phyloP scores from a whole-genome alignment of 2,329 filamentous ascomycete genomes.

The Cladosporium sp. region DNA sequence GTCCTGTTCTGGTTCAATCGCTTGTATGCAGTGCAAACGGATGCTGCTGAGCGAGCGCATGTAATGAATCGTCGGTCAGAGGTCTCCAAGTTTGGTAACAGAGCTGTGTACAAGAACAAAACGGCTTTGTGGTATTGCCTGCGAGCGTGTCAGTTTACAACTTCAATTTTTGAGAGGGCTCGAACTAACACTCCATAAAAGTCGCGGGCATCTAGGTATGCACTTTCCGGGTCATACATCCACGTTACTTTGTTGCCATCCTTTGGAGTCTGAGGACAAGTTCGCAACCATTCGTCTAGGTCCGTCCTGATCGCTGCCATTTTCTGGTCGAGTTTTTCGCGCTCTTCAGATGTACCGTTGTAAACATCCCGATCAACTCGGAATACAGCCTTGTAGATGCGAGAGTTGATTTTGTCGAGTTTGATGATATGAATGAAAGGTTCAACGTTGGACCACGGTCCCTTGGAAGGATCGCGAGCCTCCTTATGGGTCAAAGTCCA shows the following conservation, averaged over 20 bases:
- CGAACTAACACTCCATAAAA: constrained; percentile 7
- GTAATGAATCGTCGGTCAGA: constrained; percentile 5
- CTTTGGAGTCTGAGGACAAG: constrained; percentile 5
- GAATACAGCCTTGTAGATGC: constrained; percentile 9
- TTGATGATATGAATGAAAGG: constrained; percentile 11
- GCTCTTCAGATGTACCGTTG: background rate
- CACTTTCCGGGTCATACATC: constrained; percentile 10
- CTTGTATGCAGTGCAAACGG: constrained; percentile 23
- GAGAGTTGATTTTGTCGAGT: constrained; percentile 5
- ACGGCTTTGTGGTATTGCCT: constrained; percentile 10
- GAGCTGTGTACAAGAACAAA: constrained; percentile 1
- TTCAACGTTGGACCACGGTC: constrained; percentile 8
- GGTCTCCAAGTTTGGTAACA: constrained; percentile 4
- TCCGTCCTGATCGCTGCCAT: constrained; percentile 1
- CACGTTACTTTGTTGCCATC: constrained; percentile 2
- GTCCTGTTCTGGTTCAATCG: constrained; percentile 27
- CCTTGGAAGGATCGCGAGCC: background rate
- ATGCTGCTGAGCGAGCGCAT: constrained; percentile 2
- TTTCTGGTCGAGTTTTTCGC: constrained; percentile 3
- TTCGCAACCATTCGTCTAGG: constrained; percentile 6
- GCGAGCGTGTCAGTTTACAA: too few species aligned
- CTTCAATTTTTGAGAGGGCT: too few species aligned
- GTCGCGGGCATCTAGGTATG: constrained; percentile 1
- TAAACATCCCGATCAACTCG: constrained; percentile 2
- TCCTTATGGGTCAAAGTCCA: constrained; percentile 9